Base-by-base conservation (phyloP, 1,139 yeast species). In the Sugiyamaella xylanicola region DNA sequence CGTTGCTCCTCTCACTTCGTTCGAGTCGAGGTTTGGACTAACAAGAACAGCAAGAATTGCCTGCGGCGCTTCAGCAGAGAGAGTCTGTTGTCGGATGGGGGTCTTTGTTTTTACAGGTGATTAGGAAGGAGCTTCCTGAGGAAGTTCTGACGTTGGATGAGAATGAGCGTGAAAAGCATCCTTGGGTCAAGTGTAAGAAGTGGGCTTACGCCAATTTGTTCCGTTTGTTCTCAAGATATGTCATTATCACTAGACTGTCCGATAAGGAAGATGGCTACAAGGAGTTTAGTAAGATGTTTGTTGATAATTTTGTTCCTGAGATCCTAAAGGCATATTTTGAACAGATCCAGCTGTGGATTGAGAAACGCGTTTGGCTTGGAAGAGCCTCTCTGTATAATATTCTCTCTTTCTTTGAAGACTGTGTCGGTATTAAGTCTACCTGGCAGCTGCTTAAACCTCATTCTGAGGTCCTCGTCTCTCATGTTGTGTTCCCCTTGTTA, bases 201-300 rank as follows among this genome's bases (percentile, higher is more conserved):
- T 92, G 99, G 97, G 83, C 95, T 0, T 84, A 85, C 65, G 91
- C 90, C 36, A 90, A 90, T 68, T 71, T 92, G 50, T 82, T 79
- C 65, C 81, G 96, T 61, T 70, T 91, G n/a, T 88, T 87, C 66
- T 80, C 79, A 55, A 78, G 95, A 63, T 91, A 88, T 68, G 91
- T 88, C 1, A 80, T 85, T 5, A 65, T 62, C 19, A 58, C 63
- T 9, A 58, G 63, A 4, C 56, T 68, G 16, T 65, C 72, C 9
- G 73, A 77, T 3, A 63, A 56, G n/a, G 63, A 61, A n/a, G 53
- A 61, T 3, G 69, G 68, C 25, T 71, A 72, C 56, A 63, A 65
- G 15, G 65, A 63, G 9, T 76, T 72, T 59, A 66, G 76, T 5
- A 65, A 63, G 17, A 56, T 66, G 53, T 74, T 71, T 58, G 59